These are phyloP conservation scores for Arthrinium puccinioides DNA, from an alignment of 2,329 filamentous ascomycete species.

Conservation along the genomic window DNA sequence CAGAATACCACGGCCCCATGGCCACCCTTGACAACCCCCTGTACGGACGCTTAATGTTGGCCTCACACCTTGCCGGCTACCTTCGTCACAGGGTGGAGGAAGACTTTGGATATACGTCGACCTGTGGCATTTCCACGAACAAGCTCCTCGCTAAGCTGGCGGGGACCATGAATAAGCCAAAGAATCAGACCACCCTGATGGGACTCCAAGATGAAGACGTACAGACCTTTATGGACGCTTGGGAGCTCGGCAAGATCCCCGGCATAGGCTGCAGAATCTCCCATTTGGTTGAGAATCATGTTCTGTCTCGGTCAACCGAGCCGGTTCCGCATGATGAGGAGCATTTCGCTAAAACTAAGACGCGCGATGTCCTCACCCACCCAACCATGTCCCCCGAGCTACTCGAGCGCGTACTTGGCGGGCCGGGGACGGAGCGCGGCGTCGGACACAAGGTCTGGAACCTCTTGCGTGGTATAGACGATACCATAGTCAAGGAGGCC, in stretches of 20 bases:
- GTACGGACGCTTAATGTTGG: constrained; percentile 61
- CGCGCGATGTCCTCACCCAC: constrained; percentile 52
- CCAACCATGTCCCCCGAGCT: constrained; percentile 54
- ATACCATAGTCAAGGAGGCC: constrained; percentile 63
- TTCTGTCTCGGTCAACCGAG: constrained; percentile 29
- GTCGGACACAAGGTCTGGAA: constrained; percentile 69
- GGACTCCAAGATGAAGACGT: constrained; percentile 53
- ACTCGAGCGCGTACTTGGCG: constrained; percentile 63
- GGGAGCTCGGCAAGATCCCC: constrained; percentile 74
- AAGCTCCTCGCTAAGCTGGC: constrained; percentile 82
- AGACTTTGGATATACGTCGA: constrained; percentile 76
- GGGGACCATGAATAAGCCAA: constrained; percentile 79
- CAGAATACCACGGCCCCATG: constrained; percentile 11
- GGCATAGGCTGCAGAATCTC: constrained; percentile 80
- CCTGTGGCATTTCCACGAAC: constrained; percentile 80
- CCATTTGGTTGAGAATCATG: constrained; percentile 55
- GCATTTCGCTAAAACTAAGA: constrained; percentile 44
- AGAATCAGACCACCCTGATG: constrained; percentile 76
- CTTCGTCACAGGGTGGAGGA: constrained; percentile 66
- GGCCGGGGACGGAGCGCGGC: constrained; percentile 62
- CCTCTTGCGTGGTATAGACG: constrained; percentile 74
- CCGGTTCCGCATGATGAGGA: constrained; percentile 28
- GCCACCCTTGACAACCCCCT: constrained; percentile 25
- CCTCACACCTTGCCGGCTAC: constrained; percentile 72
- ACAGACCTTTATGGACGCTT: constrained; percentile 62